phyloP scores from a whole-genome alignment of 331 rosid genomes.

The Acacia pycnantha region DNA sequence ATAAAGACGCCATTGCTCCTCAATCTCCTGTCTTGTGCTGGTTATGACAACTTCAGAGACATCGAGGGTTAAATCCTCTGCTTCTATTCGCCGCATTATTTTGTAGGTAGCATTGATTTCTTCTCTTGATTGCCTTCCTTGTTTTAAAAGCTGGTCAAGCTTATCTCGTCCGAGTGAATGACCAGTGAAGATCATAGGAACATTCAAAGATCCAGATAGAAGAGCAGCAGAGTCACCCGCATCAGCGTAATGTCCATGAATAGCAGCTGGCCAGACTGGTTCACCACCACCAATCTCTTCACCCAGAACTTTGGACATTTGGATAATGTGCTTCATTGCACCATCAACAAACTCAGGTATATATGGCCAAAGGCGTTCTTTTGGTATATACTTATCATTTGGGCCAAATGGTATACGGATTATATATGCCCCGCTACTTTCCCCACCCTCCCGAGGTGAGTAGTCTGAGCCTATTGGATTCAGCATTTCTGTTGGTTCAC shows the following conservation, averaged over 20 bases:
- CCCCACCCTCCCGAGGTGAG: constrained; percentile 68
- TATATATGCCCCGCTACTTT: constrained; percentile 92
- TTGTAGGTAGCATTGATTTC: constrained; percentile 86
- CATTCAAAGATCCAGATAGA: constrained; percentile 87
- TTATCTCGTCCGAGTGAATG: constrained; percentile 99
- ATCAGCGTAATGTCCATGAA: constrained; percentile 99
- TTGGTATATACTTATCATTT: constrained; percentile 74
- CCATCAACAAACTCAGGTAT: constrained; percentile 98
- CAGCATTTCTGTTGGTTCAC: constrained; percentile 90
- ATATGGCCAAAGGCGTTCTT: constrained; percentile 95
- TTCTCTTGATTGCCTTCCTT: constrained; percentile 77
- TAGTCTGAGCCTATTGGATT: constrained; percentile 57
- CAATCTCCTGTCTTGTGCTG: constrained; percentile 93
- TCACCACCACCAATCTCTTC: constrained; percentile 78
- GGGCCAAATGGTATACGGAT: constrained; percentile 97
- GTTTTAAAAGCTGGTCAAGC: constrained; percentile 88
- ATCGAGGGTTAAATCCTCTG: constrained; percentile 91
- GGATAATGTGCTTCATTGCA: constrained; percentile 82
- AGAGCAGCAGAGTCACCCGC: constrained; percentile 98
- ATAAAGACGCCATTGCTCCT: constrained; percentile 95
- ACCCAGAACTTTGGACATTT: constrained; percentile 89
- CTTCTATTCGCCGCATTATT: constrained; percentile 99
- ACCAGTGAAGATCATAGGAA: constrained; percentile 95
- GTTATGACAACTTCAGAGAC: constrained; percentile 88
- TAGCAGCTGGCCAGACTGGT: constrained; percentile 91